Conservation (phyloP, 2,329 filamentous ascomycete species). For the Geoglossum cookeanum region DNA sequence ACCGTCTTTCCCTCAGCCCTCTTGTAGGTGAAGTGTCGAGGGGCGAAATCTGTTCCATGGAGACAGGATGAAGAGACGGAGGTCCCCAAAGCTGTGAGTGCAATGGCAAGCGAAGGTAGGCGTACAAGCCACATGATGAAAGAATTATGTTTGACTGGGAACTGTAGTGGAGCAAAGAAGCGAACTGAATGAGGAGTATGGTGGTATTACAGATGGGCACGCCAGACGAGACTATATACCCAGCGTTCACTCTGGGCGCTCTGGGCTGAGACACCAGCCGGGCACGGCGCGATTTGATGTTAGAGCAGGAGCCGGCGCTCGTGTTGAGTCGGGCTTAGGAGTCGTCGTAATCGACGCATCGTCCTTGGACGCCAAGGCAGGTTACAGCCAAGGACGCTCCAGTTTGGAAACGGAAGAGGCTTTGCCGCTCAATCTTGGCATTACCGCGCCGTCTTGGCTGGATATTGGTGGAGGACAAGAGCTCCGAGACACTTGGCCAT, state of each 20-base stretch:
- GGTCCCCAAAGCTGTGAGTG: neutral
- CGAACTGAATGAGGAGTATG: neutral
- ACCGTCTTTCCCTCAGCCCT: slow-evolving; percentile 14
- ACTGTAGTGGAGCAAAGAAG: neutral
- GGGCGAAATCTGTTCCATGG: slow-evolving; percentile 22
- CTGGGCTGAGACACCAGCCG: too few species aligned
- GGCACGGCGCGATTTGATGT: too few species aligned
- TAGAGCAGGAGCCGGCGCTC: too few species aligned
- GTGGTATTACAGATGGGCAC: neutral
- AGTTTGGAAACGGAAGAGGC: neutral
- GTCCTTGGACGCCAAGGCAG: neutral
- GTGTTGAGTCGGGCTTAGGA: too few species aligned
- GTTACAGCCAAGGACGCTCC: neutral
- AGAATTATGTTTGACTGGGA: neutral
- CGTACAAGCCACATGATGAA: neutral
- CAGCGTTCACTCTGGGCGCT: too few species aligned
- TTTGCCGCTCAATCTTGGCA: neutral
- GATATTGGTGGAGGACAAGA: neutral
- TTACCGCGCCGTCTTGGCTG: neutral
- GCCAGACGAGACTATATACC: neutral
- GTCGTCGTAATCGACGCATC: too few species aligned
- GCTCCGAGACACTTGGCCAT: neutral
- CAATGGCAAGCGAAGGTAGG: neutral
- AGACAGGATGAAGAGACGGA: slow-evolving; percentile 21
- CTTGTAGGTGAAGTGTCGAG: slow-evolving; percentile 7